Base-by-base conservation (phyloP, 1,284 basidiomycete species). In the Xerocomus tenax region DNA sequence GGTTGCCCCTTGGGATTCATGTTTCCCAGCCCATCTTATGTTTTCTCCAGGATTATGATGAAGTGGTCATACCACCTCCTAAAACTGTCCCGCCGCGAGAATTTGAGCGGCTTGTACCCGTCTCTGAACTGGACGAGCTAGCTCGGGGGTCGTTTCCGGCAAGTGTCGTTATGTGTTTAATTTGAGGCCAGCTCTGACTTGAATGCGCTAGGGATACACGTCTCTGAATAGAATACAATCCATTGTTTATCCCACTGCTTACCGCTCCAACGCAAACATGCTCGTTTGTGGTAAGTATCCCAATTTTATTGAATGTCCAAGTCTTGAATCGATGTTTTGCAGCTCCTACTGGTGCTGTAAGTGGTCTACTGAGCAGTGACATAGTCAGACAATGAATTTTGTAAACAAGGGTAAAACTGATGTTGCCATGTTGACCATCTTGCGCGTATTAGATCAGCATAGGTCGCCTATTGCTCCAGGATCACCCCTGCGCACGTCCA, bases 151-250 rank as follows among this genome's bases (percentile, higher is more conserved):
- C 90, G 26, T 98, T 98, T 69, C 81, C 87, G 1, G 90, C 93
- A 61, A 60, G 81, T 62, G 34, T 13, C 12, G n/a, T 47, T 15
- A 5, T n/a, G 3, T 15, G 19, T 28, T 21, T 42, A 29, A 38
- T 38, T 34, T 5, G n/a, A 15, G 19, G 28, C 32, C 16, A 26
- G 2, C 41, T 56, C 49, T 47, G 18, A 44, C 49, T 25, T 49
- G 38, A 30, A 43, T 48, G 9, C 48, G 32, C n/a, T 50, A 93
- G 83, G 90, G 90, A 23, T 98, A 98, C 64, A 73, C 77, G 42
- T 77, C 83, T 16, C 75, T 99, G 55, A 99, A 99, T 64, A 79
- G 96, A 55, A 87, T 99, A 54, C 96, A 99, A 66, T 95, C 91
- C 7, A 91, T 96, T 50, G 87, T 98, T 12, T 98, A 88, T 68